Percentiles rank a stretch among this genome's conserved stretches.
These are phyloP conservation scores for Colletotrichum sidae DNA, from an alignment of 2,329 filamentous ascomycete species.

Conservation along the genomic window DNA sequence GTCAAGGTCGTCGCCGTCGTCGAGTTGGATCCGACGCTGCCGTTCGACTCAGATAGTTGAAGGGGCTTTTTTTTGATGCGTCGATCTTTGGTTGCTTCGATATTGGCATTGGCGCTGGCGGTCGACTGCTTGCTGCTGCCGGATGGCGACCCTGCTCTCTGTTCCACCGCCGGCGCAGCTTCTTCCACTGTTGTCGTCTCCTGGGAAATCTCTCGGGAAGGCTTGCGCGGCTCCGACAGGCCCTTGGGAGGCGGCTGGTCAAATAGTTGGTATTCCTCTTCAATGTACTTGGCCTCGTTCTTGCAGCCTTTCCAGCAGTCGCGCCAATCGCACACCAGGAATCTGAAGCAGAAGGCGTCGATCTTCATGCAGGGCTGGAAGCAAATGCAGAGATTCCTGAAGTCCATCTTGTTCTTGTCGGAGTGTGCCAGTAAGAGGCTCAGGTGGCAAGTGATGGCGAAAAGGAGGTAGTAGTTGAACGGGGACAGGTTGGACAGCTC, in stretches of 20 bases:
- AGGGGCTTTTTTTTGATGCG: slow-evolving; percentile 59
- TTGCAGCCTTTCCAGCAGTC: slow-evolving; percentile 97
- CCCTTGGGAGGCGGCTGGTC: slow-evolving; percentile 68
- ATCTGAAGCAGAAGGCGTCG: slow-evolving; percentile 94
- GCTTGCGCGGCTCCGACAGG: slow-evolving; percentile 49
- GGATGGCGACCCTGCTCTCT: slow-evolving; percentile 64
- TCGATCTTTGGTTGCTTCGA: slow-evolving; percentile 45
- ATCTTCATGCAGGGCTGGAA: slow-evolving; percentile 98
- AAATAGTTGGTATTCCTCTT: slow-evolving; percentile 73
- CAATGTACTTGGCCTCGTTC: slow-evolving; percentile 84
- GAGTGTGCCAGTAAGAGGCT: slow-evolving; percentile 91
- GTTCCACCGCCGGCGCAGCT: slow-evolving; percentile 39
- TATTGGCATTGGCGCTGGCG: slow-evolving; percentile 46
- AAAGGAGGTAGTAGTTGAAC: slow-evolving; percentile 97
- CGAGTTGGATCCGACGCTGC: slow-evolving; percentile 57
- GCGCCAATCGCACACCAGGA: slow-evolving; percentile 93
- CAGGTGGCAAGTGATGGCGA: slow-evolving; percentile 96
- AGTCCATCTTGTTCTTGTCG: slow-evolving; percentile 98
- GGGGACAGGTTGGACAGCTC: slow-evolving; percentile 94
- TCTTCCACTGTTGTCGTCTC: slow-evolving; percentile 40
- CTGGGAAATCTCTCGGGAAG: slow-evolving; percentile 32
- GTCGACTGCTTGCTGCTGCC: slow-evolving; percentile 70
- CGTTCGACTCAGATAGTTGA: slow-evolving; percentile 54
- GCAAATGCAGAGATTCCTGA: slow-evolving; percentile 93
- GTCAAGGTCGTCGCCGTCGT: slow-evolving; percentile 59